A percentile compares a stretch with the other conserved stretches of the same genome.
Evolutionary conservation across 495 filamentous ascomycete genomes (phyloP).

Genomic region (Opeltia flavorubescens): DNA sequence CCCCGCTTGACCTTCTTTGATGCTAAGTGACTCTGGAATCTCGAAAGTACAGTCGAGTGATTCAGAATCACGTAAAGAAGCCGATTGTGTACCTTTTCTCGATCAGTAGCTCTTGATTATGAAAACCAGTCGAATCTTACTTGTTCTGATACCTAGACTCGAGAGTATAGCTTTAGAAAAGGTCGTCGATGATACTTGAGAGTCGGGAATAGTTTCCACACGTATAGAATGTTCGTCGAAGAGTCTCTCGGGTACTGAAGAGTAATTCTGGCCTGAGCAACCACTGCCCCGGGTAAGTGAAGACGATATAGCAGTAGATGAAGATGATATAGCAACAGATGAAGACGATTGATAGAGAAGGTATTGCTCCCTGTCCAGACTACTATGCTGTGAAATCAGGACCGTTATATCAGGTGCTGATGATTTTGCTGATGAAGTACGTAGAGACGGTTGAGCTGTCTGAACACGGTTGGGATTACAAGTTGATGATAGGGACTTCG

Average conservation of each 20-base stretch:
- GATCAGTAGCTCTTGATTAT: too few relatives aligned
- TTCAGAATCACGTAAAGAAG: neutral
- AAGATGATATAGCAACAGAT: slow-evolving; percentile 2
- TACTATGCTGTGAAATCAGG: slow-evolving; percentile 14
- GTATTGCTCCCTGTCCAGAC: slow-evolving; percentile 11
- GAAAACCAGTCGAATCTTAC: too few relatives aligned
- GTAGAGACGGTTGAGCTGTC: neutral
- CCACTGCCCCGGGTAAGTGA: too few relatives aligned
- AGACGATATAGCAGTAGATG: too few relatives aligned
- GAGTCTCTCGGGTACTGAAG: too few relatives aligned
- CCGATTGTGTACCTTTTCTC: neutral
- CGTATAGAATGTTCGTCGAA: too few relatives aligned
- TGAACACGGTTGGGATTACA: neutral
- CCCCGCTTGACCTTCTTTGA: neutral
- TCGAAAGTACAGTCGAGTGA: neutral
- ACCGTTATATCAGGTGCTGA: slow-evolving; percentile 3
- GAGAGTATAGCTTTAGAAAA: too few relatives aligned
- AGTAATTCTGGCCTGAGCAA: too few relatives aligned
- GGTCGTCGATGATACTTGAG: too few relatives aligned
- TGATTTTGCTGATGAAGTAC: neutral
- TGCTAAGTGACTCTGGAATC: neutral
- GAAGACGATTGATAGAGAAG: slow-evolving; percentile 12
- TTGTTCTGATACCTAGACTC: too few relatives aligned
- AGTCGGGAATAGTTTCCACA: too few relatives aligned
- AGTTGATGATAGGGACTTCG: neutral